Conservation (phyloP, 352 stramenopile genomes). For the Hyaloperonospora arabidopsidis region DNA sequence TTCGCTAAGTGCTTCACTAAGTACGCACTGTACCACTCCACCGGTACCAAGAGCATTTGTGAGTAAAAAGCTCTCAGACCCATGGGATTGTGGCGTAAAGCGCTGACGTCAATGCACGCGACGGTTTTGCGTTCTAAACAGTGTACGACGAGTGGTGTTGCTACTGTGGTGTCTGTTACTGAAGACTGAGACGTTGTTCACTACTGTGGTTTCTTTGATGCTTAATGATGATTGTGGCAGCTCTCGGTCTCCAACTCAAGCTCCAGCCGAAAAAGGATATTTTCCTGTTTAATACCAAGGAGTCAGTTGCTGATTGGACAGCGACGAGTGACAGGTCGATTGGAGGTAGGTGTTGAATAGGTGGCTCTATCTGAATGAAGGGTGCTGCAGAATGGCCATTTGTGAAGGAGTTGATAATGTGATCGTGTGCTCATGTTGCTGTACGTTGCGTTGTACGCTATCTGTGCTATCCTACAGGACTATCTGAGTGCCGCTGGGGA, state of each 20-base stretch:
- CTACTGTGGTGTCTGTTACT: not conserved
- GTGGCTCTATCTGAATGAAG: not conserved
- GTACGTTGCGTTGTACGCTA: not conserved
- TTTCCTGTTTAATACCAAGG: conserved; percentile 62
- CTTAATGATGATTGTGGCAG: conserved; percentile 19
- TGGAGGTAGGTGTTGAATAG: conserved; percentile 37
- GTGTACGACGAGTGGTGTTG: conserved; percentile 30
- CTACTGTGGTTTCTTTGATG: not conserved
- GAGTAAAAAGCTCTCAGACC: conserved; percentile 1
- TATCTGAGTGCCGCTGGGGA: conserved; percentile 65
- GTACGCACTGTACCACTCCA: conserved; percentile 6
- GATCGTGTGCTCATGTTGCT: no score
- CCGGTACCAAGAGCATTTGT: no score
- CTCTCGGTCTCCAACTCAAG: conserved; percentile 67
- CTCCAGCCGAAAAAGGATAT: conserved; percentile 67
- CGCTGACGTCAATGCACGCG: conserved; percentile 66
- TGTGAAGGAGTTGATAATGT: no score
- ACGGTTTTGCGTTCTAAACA: conserved; percentile 77
- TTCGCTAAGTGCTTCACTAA: conserved; percentile 8
- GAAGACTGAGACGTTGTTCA: conserved; percentile 1
- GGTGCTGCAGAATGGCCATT: not conserved
- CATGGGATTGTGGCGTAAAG: conserved; percentile 70
- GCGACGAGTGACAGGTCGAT: conserved; percentile 72
- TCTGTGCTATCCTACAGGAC: conserved; percentile 18
- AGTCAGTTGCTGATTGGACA: conserved; percentile 50